Evolutionary conservation across 371 early-diverging fungal species (phyloP), one percentile per base, ranked within the genome.

Genomic region (Mucor piriformis): DNA sequence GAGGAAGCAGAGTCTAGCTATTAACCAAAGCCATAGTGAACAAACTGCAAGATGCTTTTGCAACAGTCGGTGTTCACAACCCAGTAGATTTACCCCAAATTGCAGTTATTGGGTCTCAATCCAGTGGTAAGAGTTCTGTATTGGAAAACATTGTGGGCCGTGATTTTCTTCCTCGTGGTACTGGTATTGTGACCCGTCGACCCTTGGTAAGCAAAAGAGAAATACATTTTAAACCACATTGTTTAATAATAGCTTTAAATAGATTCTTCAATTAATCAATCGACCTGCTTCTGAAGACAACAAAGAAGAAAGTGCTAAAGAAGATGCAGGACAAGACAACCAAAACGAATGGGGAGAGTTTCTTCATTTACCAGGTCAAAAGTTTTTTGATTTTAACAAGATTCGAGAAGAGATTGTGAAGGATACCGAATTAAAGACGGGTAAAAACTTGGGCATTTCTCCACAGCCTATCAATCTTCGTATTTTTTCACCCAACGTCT

Each of bases 81-180:
- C 96, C 97, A 16, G 93, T 99, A 3, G 98, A 99, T 79, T 80
- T 99, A 54, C 99, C 99, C 13, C 99, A 99, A 82, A 98, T 99
- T 72, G 93, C 94, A 46, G 99, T 98, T 34, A 93, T 99, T 73
- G 99, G 98, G 33, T 89, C 90, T 34, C 97, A 98, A 82, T 92
- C 93, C 58, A 90, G 93, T 74, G 99, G 99, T 34, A 99, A 99
- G 78, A 91, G 91, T 72, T 97, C 98, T 32, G 99, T 99, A 27
- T 86, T 99, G 35, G 99, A 99, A 66, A 98, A 98, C 77, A 95
- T 99, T 80, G 96, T 99, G 23, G 97, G 98, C 15, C 83, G 92
- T 55, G 99, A 99, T 76, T 96, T 99, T 77, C 78, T 99, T 57
- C 99, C 99, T 24, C 84, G 98, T 38, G 99, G 99, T 55, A 88